Evolutionary conservation across 257 asterid species (phyloP).

Genomic region (Knoxia roxburghii): DNA sequence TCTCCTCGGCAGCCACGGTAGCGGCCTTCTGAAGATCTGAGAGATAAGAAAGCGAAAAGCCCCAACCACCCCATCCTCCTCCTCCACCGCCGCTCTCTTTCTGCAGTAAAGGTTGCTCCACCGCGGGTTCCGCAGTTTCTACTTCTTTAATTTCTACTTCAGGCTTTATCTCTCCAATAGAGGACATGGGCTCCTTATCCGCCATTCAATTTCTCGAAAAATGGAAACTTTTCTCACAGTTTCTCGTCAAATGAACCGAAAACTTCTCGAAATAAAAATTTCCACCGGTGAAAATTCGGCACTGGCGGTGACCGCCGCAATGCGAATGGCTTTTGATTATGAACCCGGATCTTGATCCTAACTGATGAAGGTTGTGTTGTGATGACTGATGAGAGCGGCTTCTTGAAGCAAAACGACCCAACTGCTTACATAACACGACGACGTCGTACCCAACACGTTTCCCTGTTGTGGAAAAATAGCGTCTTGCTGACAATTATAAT

Average conservation of each 20-base stretch:
- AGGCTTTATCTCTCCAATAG: constrained; percentile 40
- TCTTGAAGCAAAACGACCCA: neutral
- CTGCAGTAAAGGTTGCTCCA: constrained; percentile 23
- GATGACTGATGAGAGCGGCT: no score
- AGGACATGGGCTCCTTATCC: constrained; percentile 35
- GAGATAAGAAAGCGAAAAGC: constrained; percentile 63
- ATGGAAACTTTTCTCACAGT: neutral
- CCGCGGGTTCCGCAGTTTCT: neutral
- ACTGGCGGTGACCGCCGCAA: neutral
- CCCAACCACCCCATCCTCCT: constrained; percentile 90
- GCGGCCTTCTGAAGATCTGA: constrained; percentile 88
- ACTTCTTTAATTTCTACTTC: constrained; percentile 16
- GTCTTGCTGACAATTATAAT: neutral
- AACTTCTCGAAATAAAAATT: neutral
- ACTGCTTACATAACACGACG: neutral
- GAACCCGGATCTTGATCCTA: neutral
- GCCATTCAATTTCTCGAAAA: constrained; percentile 38
- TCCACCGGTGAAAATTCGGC: neutral
- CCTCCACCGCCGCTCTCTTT: constrained; percentile 33
- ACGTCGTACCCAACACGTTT: neutral
- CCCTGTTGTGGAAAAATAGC: neutral
- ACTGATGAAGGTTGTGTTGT: no score
- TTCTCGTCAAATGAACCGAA: neutral
- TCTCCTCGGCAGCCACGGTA: constrained; percentile 77
- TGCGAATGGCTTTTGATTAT: no score